Evolutionary conservation across 768 basidiomycete genomes (phyloP).

Genomic region (Rhizopogon sp.): DNA sequence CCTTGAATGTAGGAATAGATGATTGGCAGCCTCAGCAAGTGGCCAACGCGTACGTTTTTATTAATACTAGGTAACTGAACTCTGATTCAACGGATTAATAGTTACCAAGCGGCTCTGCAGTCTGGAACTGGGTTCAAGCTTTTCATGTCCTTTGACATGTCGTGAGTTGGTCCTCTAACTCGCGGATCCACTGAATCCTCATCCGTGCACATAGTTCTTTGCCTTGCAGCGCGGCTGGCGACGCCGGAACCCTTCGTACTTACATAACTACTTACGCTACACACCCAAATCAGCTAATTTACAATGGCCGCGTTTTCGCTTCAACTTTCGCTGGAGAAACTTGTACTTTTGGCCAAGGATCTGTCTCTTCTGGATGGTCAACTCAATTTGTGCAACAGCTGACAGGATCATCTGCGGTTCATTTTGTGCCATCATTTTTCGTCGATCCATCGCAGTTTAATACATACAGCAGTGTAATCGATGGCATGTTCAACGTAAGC

Average conservation of each 20-base stretch:
- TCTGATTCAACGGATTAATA: constrained; percentile 20
- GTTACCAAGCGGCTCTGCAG: constrained; percentile 52
- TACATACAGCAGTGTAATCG: constrained; percentile 42
- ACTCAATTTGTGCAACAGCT: constrained; percentile 46
- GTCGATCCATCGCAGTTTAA: constrained; percentile 45
- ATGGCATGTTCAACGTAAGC: constrained; percentile 58
- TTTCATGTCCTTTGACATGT: constrained; percentile 78
- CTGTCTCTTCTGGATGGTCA: constrained; percentile 50
- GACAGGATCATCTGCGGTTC: constrained; percentile 39
- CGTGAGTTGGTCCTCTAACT: constrained; percentile 35
- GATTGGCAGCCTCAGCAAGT: constrained; percentile 60
- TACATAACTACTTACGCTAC: constrained; percentile 49
- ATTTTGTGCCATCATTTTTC: constrained; percentile 72
- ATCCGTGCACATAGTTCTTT: constrained; percentile 35
- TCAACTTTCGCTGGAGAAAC: constrained; percentile 70
- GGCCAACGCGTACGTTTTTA: constrained; percentile 49
- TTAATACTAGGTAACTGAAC: constrained; percentile 1
- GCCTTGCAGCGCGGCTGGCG: constrained; percentile 42
- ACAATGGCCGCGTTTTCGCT: constrained; percentile 45
- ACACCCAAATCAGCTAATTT: constrained; percentile 57
- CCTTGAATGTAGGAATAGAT: constrained; percentile 65
- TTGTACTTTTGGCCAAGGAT: constrained; percentile 60
- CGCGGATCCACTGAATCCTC: neutral
- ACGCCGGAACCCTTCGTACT: constrained; percentile 46
- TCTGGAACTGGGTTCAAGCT: constrained; percentile 59